Percentiles rank a stretch among this genome's conserved stretches.
Evolutionary conservation across 106 monocot species (phyloP).

Genomic region (Platanthera guangdongensis): DNA sequence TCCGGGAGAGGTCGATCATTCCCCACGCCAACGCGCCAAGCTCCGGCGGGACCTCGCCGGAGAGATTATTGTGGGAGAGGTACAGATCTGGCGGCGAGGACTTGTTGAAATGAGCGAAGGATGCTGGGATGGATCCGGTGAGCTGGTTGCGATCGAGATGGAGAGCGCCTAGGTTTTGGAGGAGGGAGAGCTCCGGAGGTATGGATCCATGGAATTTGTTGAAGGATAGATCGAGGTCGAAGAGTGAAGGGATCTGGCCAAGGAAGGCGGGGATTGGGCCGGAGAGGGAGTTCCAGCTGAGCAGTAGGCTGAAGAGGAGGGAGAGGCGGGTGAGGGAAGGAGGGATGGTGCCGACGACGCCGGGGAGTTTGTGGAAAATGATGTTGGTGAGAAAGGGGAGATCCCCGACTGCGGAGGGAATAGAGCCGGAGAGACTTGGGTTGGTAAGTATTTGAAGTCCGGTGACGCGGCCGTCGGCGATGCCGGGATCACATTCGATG

Average conservation of each 20-base stretch:
- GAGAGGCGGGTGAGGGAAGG: not conserved
- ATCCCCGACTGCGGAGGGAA: slow-evolving; percentile 1
- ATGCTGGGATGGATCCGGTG: slow-evolving; percentile 23
- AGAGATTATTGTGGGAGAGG: slow-evolving; percentile 33
- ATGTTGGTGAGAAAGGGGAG: slow-evolving; percentile 1
- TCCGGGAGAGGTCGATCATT: slow-evolving; percentile 9
- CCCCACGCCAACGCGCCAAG: slow-evolving; percentile 4
- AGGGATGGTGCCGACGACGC: not conserved
- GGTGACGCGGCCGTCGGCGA: slow-evolving; percentile 9
- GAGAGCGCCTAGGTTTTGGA: not conserved
- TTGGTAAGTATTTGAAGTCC: not conserved
- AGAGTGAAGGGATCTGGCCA: too few relatives aligned
- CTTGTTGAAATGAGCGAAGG: slow-evolving; percentile 6
- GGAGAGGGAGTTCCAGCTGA: too few relatives aligned
- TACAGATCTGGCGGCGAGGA: slow-evolving; percentile 6
- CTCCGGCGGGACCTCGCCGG: slow-evolving; percentile 25
- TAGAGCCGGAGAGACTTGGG: not conserved
- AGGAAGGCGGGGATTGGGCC: too few relatives aligned
- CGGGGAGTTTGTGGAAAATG: not conserved
- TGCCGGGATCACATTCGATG: slow-evolving; percentile 18
- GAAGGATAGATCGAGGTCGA: too few relatives aligned
- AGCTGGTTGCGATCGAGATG: slow-evolving; percentile 16
- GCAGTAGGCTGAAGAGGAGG: too few relatives aligned
- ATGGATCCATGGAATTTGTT: slow-evolving; percentile 16
- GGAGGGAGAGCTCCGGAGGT: slow-evolving; percentile 21